Evolutionary conservation across 352 stramenopile genomes (phyloP).

Genomic region (Phytophthora pseudosyringae): DNA sequence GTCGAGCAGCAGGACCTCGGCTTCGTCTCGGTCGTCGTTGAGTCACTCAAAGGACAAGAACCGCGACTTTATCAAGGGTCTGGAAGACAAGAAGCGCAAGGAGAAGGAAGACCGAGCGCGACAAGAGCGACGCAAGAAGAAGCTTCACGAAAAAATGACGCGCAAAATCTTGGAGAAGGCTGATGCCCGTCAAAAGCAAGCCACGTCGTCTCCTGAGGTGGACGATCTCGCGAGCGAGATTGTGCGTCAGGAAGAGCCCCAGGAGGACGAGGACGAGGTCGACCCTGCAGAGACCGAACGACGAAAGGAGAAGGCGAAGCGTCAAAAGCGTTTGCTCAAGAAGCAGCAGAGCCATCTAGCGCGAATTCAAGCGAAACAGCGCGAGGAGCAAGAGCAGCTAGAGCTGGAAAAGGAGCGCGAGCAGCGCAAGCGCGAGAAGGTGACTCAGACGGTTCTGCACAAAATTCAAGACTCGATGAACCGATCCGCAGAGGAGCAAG

Average conservation of each 20-base stretch:
- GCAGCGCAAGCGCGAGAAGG: constrained; percentile 56
- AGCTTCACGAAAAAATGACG: constrained; percentile 65
- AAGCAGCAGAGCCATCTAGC: constrained; percentile 68
- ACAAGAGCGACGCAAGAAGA: constrained; percentile 57
- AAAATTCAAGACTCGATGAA: constrained; percentile 59
- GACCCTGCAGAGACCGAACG: constrained; percentile 16
- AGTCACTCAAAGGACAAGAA: constrained; percentile 49
- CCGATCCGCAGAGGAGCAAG: constrained; percentile 33
- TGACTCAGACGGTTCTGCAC: constrained; percentile 62
- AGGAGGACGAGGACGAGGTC: constrained; percentile 29
- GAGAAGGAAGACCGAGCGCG: constrained; percentile 59
- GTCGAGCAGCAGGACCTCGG: constrained; percentile 20
- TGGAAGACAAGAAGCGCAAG: constrained; percentile 78
- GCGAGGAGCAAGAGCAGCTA: constrained; percentile 53
- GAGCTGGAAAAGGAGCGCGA: constrained; percentile 59
- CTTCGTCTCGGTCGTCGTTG: constrained; percentile 28
- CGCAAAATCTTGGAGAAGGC: constrained; percentile 60
- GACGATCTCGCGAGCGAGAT: constrained; percentile 21
- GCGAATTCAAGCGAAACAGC: constrained; percentile 56
- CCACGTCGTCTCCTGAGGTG: constrained; percentile 25
- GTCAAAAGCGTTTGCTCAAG: constrained; percentile 60
- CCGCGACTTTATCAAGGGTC: constrained; percentile 68
- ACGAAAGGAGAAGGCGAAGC: constrained; percentile 46
- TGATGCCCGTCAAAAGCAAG: constrained; percentile 37
- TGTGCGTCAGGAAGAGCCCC: constrained; percentile 15